A percentile compares a stretch with the other conserved stretches of the same genome.
These are phyloP conservation scores for Globisporangium nodosum DNA, from an alignment of 352 stramenopile species.

Conservation along the genomic window DNA sequence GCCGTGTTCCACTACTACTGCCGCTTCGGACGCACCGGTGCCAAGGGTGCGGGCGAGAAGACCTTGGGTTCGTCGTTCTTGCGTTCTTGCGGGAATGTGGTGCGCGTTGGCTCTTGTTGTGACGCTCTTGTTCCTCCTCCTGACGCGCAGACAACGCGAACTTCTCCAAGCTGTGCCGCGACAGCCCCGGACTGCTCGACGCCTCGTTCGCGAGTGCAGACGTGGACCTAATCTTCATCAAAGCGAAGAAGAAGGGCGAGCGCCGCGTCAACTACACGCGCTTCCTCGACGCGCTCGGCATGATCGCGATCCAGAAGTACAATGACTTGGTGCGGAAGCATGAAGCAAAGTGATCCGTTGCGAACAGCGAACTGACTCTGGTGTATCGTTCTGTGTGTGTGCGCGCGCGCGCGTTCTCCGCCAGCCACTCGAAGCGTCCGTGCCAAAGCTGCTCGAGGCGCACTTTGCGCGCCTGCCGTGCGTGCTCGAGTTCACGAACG, in stretches of 20 bases:
- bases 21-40: conserved; percentile 67
- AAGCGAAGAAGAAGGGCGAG: conserved; percentile 82
- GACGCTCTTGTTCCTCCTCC: no score
- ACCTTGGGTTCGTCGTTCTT: conserved; percentile 44
- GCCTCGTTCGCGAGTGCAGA: conserved; percentile 59
- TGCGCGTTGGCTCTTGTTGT: no score
- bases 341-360: no score
- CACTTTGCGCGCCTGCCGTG: conserved; percentile 62
- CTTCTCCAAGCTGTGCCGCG: conserved; percentile 82
- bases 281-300: conserved; percentile 80
- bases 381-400: conserved; percentile 5
- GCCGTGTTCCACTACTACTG: conserved; percentile 86
- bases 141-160: conserved; percentile 61
- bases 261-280: conserved; percentile 78
- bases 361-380: not conserved
- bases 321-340: conserved; percentile 43
- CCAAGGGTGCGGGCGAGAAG: conserved; percentile 56
- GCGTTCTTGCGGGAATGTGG: not conserved
- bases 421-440: conserved; percentile 48
- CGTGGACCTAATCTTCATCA: conserved; percentile 86
- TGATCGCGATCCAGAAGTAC: conserved; percentile 83
- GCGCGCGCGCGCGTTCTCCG: not conserved
- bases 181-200: conserved; percentile 62
- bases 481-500: conserved; percentile 57
- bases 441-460: conserved; percentile 58